These are phyloP conservation scores for Tetrahymena malaccensis DNA, from an alignment of 73 alveolate species.

Conservation along the genomic window DNA sequence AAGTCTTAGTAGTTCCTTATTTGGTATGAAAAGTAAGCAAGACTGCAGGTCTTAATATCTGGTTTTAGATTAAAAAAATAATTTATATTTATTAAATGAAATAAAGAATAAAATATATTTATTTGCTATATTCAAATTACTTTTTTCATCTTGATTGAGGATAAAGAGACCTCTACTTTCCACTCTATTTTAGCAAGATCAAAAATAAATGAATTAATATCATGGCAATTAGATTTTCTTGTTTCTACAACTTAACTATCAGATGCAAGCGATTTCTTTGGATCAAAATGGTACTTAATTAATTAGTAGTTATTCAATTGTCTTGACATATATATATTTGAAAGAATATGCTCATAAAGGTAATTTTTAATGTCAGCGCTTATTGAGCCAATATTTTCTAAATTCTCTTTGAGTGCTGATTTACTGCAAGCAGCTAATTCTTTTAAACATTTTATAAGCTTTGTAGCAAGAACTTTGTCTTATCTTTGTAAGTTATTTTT, in stretches of 20 bases:
- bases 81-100: neutral
- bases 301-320: neutral
- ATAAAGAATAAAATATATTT: neutral
- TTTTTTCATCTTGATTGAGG: neutral
- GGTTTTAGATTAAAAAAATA: neutral
- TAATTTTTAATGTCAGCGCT: neutral
- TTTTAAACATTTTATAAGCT: neutral
- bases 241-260: neutral
- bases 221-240: neutral
- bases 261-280: neutral
- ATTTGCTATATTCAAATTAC: neutral
- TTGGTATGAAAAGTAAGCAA: neutral
- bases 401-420: neutral
- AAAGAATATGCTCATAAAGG: neutral
- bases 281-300: neutral
- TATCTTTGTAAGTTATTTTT: neutral
- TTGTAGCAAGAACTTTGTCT: neutral
- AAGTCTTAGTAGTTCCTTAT: neutral
- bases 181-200: neutral
- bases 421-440: neutral
- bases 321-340: neutral
- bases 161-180: neutral
- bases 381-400: neutral
- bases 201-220: neutral
- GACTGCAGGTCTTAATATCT: neutral